A percentile compares a stretch with the other conserved stretches of the same genome.
Evolutionary conservation across 116 monocot species (phyloP).

Genomic region (Dioscorea cayenensis): DNA sequence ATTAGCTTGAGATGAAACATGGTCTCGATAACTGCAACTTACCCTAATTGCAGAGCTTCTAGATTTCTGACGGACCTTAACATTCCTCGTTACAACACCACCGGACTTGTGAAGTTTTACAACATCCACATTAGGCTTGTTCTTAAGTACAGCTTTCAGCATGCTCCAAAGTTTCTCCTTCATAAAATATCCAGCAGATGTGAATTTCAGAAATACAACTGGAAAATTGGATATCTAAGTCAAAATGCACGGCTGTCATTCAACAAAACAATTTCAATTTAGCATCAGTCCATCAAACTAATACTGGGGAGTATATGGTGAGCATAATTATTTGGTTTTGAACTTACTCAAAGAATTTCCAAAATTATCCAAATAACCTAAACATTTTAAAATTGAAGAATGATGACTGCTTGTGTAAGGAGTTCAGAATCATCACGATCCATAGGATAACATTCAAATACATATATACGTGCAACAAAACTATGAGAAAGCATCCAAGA

Average conservation of each 20-base stretch:
- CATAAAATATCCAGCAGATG: conserved; percentile 2
- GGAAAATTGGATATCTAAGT: neutral
- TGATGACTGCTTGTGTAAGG: too few relatives aligned
- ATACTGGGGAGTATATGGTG: too few relatives aligned
- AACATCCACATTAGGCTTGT: conserved; percentile 54
- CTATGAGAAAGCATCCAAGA: too few relatives aligned
- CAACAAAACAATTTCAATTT: too few relatives aligned
- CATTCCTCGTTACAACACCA: conserved; percentile 62
- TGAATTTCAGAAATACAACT: neutral
- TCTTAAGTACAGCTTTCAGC: conserved; percentile 63
- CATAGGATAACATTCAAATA: too few relatives aligned
- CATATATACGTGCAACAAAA: too few relatives aligned
- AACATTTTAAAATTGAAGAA: too few relatives aligned
- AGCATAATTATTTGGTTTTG: too few relatives aligned
- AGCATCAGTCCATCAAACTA: too few relatives aligned
- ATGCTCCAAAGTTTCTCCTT: conserved; percentile 71
- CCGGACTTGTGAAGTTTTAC: conserved; percentile 79
- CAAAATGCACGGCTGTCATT: neutral
- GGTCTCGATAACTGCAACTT: neutral
- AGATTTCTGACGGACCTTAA: conserved; percentile 50
- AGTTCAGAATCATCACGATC: too few relatives aligned
- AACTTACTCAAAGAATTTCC: too few relatives aligned
- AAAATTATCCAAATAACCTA: too few relatives aligned
- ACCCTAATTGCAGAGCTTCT: conserved; percentile 54
- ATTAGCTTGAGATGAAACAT: neutral